Conservation (phyloP, 345 rosid species). For the Syzygium oleosum region DNA sequence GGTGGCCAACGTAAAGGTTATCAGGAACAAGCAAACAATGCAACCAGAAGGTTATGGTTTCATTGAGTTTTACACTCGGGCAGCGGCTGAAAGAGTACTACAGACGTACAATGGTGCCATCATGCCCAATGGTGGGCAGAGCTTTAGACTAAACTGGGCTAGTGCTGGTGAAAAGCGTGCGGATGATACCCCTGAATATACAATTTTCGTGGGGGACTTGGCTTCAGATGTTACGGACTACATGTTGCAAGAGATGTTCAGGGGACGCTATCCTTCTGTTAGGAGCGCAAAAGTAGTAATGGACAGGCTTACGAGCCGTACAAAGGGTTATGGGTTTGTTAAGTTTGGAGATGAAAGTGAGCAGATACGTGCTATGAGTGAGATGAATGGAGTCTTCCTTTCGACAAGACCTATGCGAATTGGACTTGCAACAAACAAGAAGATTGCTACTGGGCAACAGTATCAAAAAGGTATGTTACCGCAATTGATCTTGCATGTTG, state of each 20-base stretch:
- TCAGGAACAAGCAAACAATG: conserved; percentile 71
- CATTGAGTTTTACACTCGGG: conserved; percentile 57
- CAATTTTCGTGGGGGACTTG: conserved; percentile 88
- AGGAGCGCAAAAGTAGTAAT: conserved; percentile 92
- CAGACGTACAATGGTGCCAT: conserved; percentile 62
- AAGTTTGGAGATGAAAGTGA: conserved; percentile 78
- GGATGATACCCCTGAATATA: conserved; percentile 64
- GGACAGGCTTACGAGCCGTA: conserved; percentile 77
- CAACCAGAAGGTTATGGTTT: conserved; percentile 85
- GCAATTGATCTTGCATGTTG: neutral
- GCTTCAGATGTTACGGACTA: conserved; percentile 94
- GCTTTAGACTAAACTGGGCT: conserved; percentile 88
- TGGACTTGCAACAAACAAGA: conserved; percentile 76
- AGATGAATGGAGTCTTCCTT: conserved; percentile 87
- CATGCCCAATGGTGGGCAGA: conserved; percentile 67
- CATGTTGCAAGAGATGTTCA: conserved; percentile 75
- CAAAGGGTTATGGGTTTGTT: conserved; percentile 92
- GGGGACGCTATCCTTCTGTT: conserved; percentile 53
- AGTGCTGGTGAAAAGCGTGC: conserved; percentile 67
- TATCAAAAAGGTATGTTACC: conserved; percentile 46
- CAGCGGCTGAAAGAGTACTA: conserved; percentile 69
- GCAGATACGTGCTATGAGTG: conserved; percentile 77
- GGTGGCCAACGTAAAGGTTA: conserved; percentile 60
- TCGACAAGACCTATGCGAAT: conserved; percentile 91
- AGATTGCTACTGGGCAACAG: conserved; percentile 48